These are phyloP conservation scores for Floccularia luteovirens DNA, from an alignment of 768 basidiomycete species.

Conservation along the genomic window DNA sequence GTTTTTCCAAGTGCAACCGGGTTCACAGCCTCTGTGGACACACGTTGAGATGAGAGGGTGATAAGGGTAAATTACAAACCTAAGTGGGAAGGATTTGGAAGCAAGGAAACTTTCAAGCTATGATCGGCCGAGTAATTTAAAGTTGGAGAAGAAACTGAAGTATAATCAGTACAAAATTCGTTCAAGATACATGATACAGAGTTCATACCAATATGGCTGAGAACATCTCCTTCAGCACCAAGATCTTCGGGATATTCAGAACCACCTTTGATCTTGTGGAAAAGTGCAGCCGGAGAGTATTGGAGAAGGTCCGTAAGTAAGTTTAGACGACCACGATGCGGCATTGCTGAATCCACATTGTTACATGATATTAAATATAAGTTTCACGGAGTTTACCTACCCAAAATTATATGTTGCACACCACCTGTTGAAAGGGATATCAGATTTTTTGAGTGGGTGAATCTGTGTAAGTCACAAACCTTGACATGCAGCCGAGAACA, in stretches of 20 bases:
- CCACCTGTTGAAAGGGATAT: no score
- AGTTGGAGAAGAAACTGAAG: conserved; percentile 55
- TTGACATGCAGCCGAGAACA: conserved; percentile 62
- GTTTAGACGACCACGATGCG: conserved; percentile 83
- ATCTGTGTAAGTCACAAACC: conserved; percentile 22
- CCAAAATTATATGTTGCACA: conserved; percentile 61
- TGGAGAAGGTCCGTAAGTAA: conserved; percentile 73
- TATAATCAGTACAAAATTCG: neutral
- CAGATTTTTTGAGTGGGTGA: neutral
- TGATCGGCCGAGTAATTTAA: conserved; percentile 43
- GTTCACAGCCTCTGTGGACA: conserved; percentile 67
- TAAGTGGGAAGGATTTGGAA: conserved; percentile 77
- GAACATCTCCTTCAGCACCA: conserved; percentile 73
- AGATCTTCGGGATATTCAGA: conserved; percentile 61
- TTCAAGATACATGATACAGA: neutral
- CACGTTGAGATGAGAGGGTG: conserved; percentile 6
- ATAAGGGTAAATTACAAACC: conserved; percentile 25
- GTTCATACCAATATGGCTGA: conserved; percentile 69
- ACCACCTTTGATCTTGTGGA: conserved; percentile 84
- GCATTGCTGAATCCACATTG: conserved; percentile 46
- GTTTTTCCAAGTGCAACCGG: conserved; percentile 87
- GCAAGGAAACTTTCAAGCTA: conserved; percentile 63
- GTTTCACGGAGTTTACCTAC: conserved; percentile 11
- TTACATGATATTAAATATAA: neutral
- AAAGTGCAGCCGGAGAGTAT: conserved; percentile 60